Evolutionary conservation across 441 rosid species (phyloP).

Genomic region (Manihot esculenta): DNA sequence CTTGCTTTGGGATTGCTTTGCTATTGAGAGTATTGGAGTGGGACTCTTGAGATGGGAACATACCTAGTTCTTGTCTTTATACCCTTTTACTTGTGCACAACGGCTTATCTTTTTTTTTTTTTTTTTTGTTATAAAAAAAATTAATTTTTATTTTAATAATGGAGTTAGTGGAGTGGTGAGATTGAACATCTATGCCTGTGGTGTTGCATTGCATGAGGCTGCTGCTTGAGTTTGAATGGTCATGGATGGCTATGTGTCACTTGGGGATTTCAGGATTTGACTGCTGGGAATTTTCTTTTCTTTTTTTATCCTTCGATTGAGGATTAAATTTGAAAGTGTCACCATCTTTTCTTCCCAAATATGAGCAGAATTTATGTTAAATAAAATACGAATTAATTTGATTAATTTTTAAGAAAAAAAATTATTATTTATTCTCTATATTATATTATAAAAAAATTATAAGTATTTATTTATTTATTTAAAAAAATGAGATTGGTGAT

Average conservation of each 20-base stretch:
- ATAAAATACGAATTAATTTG: too few relatives aligned
- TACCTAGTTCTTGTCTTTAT: conserved; percentile 1
- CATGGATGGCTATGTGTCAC: conserved; percentile 7
- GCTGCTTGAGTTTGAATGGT: conserved; percentile 1
- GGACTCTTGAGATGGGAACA: not conserved
- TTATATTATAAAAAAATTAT: too few relatives aligned
- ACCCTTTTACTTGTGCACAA: conserved; percentile 1
- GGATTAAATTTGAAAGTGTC: not conserved
- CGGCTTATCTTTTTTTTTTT: conserved; percentile 19
- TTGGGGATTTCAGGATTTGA: not conserved
- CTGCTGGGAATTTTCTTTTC: not conserved
- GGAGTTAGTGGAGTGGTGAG: conserved; percentile 37
- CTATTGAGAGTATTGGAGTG: conserved; percentile 11
- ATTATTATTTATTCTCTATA: too few relatives aligned
- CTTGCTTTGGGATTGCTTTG: conserved; percentile 20
- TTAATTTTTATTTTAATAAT: too few relatives aligned
- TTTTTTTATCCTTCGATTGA: not conserved
- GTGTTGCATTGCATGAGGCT: conserved; percentile 9
- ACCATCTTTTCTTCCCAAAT: too few relatives aligned
- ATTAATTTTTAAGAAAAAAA: too few relatives aligned
- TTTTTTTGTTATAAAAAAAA: too few relatives aligned
- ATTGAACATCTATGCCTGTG: conserved; percentile 2
- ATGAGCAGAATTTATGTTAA: too few relatives aligned
- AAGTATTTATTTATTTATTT: too few relatives aligned
- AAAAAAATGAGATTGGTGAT: too few relatives aligned